Conservation (phyloP, 495 filamentous ascomycete species). For the Penicillium antarcticum region DNA sequence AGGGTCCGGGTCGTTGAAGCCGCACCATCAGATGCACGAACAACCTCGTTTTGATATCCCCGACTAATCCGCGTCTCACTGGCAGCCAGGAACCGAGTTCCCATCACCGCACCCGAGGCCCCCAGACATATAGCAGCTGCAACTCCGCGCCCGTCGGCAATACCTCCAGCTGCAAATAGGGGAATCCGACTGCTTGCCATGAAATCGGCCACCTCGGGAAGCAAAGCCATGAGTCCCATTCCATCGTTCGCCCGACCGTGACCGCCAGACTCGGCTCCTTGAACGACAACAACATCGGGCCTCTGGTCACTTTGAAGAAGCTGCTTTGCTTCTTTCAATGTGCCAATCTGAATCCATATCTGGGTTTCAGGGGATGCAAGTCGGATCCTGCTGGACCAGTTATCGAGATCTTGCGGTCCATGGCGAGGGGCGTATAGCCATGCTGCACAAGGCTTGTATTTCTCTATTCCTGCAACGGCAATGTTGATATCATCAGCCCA, state of each 20-base stretch:
- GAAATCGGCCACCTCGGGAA: slow-evolving; percentile 59
- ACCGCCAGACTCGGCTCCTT: slow-evolving; percentile 72
- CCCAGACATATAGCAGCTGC: slow-evolving; percentile 65
- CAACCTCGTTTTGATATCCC: slow-evolving; percentile 59
- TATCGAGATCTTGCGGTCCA: slow-evolving; percentile 43
- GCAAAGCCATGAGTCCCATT: slow-evolving; percentile 53
- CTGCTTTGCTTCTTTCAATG: slow-evolving; percentile 51
- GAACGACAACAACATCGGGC: slow-evolving; percentile 69
- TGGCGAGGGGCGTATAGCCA: slow-evolving; percentile 67
- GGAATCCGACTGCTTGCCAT: slow-evolving; percentile 47
- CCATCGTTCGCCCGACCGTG: slow-evolving; percentile 60
- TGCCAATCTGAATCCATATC: slow-evolving; percentile 69
- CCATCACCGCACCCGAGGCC: slow-evolving; percentile 64
- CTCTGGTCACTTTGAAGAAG: slow-evolving; percentile 28
- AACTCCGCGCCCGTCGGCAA: slow-evolving; percentile 63
- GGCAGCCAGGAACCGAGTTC: slow-evolving; percentile 69
- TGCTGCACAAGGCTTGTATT: slow-evolving; percentile 56
- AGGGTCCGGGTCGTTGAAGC: slow-evolving; percentile 60
- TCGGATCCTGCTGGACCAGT: slow-evolving; percentile 54
- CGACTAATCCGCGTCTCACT: slow-evolving; percentile 57
- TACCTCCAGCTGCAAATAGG: slow-evolving; percentile 70
- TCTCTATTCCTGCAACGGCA: slow-evolving; percentile 39
- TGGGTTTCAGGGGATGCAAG: slow-evolving; percentile 42
- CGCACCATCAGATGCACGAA: slow-evolving; percentile 61
- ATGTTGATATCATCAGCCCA: slow-evolving; percentile 50